Base-by-base conservation (phyloP, 2,329 filamentous ascomycete species). In the Neopestalotiopsis sp. region DNA sequence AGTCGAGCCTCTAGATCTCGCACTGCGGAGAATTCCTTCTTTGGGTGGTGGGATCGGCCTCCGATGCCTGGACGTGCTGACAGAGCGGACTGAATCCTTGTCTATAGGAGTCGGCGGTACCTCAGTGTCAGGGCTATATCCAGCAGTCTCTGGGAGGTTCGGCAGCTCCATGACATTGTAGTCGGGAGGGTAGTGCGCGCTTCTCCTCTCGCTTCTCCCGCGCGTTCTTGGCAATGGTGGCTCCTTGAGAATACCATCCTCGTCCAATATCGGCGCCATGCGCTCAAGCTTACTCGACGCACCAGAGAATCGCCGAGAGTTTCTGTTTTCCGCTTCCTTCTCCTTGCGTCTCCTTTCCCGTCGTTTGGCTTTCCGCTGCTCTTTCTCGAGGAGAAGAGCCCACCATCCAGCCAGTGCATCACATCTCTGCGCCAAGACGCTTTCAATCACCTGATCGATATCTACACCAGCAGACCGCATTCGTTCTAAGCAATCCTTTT, bases 391-490 rank as follows among this genome's bases (percentile, higher is more conserved):
- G 52, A 99, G 83, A 34, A 99, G 81, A 3, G 94, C 93, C 96
- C 96, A 99, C 96, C 96, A 99, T 5, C 96, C 96, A 65, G 94
- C 94, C 63, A 99, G 83, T 5, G 92, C 88, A 80, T 99, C 95
- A 77, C 96, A 98, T 72, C 94, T 89, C 78, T 97, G 94, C 4
- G 94, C 90, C 45, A 97, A 81, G 3, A 99, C 96, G 75, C 96
- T 97, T 78, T 98, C 95, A 71, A 98, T 95, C 7, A 99, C 94
- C 70, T 92, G 88, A 77, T 99, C 96, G 69, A 97, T 96, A 76
- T 98, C 93, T 30, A 98, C 94, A 0, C 96, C 96, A 4, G 96
- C 94, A 72, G 92, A 93, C 69, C 93, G 92, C 95, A 99, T 98
- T 30, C 96, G 89, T 71, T 97, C 91, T 32, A 99, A 81, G 0